Percentiles rank a stretch among this genome's conserved stretches.
Conservation (phyloP, 331 rosid genomes). For the Spiraea crenata region DNA sequence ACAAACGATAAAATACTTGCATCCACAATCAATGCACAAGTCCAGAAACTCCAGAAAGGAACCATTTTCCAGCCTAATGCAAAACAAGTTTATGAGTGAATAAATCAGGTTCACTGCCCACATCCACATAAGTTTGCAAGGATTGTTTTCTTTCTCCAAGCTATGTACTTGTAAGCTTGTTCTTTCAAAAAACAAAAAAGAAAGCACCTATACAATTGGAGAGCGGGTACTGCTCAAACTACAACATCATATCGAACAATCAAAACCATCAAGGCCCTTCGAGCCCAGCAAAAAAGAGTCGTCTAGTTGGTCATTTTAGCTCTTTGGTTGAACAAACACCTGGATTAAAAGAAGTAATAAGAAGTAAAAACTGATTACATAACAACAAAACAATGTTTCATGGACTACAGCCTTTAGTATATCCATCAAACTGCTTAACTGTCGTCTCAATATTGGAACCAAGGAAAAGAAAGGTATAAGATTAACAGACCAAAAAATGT, state of each 20-base stretch:
- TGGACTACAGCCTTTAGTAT: no score
- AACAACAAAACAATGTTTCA: background rate
- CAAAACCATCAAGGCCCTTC: background rate
- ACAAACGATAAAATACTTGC: background rate
- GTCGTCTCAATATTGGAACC: no score
- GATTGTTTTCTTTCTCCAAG: background rate
- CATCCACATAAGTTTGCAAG: background rate
- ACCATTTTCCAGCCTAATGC: background rate
- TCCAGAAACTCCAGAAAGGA: background rate
- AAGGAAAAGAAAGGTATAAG: no score
- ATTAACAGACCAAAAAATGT: background rate
- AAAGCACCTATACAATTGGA: conserved; percentile 6
- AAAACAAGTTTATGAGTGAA: background rate
- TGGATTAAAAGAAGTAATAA: conserved; percentile 8
- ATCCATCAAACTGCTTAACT: no score
- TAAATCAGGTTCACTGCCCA: background rate
- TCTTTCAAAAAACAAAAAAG: background rate
- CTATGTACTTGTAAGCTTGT: conserved; percentile 7
- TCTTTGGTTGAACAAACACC: conserved; percentile 1
- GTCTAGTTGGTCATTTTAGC: background rate
- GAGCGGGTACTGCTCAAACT: conserved; percentile 4
- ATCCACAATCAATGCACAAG: background rate
- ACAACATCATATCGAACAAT: background rate
- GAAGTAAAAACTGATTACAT: background rate
- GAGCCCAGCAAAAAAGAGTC: background rate